Base-by-base conservation (phyloP, 352 stramenopile species). In the Phytophthora vignae region DNA sequence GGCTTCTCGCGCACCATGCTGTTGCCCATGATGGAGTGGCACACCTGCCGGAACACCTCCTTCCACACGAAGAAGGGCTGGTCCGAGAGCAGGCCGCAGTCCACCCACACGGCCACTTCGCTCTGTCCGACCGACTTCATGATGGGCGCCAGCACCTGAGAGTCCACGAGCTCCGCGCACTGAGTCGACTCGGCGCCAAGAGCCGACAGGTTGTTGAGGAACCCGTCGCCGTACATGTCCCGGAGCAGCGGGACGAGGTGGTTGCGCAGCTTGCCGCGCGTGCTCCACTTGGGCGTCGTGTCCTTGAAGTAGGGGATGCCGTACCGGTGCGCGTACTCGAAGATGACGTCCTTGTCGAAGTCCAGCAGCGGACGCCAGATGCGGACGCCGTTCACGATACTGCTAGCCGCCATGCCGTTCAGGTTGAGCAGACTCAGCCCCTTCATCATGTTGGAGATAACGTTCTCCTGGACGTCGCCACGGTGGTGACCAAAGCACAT, bases 251-350 rank as follows among this genome's bases (percentile, higher is more conserved):
- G 97, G 57, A 99, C 76, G 9, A 99, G 78, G 67, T 97, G 88
- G 68, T 97, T 98, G 44, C 97, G 89, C 38, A 99, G 76, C 76
- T 99, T 99, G 50, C 97, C 97, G 67, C 98, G 85, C 29, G 97
- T 99, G 42, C 93, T 99, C 98, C 98, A 99, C 67, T 90, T 83
- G 6, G 97, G 96, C 27, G 96, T 99, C 49, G 96, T 99, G 85
- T 99, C 97, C 77, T 99, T 99, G 73, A 99, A 99, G 68, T 99
- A 99, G 6, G 97, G 97, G 55, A 99, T 89, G 63, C 96, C 96
- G 78, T 96, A 99, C 10, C 71, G 85, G 69, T 99, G 96, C 29
- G 97, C 94, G 77, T 98, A 99, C 59, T 98, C 92, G 65, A 98
- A 98, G 57, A 99, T 98, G 17, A 85, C 83, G 54, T 90, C 84